Percentiles rank a stretch among this genome's conserved stretches.
Conservation (phyloP, 2,329 filamentous ascomycete species). For the Talaromyces sp. region DNA sequence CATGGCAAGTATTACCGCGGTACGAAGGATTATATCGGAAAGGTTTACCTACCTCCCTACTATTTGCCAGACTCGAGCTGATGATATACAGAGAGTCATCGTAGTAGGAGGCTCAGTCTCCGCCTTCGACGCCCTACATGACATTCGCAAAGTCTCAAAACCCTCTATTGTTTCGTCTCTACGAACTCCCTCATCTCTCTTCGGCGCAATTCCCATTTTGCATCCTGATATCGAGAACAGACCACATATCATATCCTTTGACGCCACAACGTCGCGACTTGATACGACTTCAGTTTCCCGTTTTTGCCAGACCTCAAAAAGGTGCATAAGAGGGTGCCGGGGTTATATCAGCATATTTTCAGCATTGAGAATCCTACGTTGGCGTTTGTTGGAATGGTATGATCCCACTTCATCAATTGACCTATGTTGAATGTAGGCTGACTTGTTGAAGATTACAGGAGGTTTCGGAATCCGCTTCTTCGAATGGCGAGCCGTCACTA, state of each 20-base stretch:
- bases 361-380: conserved; percentile 31
- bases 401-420: background rate
- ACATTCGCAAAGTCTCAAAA: conserved; percentile 28
- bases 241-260: conserved; percentile 4
- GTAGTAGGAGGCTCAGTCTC: conserved; percentile 34
- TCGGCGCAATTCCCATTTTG: conserved; percentile 24
- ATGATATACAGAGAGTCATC: conserved; percentile 25
- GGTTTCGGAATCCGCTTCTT: conserved; percentile 33
- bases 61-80: background rate
- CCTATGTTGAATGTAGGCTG: background rate
- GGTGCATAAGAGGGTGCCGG: conserved; percentile 28
- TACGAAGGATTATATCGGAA: conserved; percentile 38
- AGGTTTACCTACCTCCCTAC: conserved; percentile 16
- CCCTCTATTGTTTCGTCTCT: conserved; percentile 26
- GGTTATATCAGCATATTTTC: conserved; percentile 36
- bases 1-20: conserved; percentile 41
- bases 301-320: conserved; percentile 28
- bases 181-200: conserved; percentile 29
- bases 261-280: conserved; percentile 27
- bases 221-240: conserved; percentile 11
- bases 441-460: conserved; percentile 24
- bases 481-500: conserved; percentile 34
- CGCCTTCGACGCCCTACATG: conserved; percentile 29
- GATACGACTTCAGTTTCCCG: conserved; percentile 31
- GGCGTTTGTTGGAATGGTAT: conserved; percentile 30